Evolutionary conservation across 192 early-diverging fungal species (phyloP).

Genomic region (Glomus cerebriforme): DNA sequence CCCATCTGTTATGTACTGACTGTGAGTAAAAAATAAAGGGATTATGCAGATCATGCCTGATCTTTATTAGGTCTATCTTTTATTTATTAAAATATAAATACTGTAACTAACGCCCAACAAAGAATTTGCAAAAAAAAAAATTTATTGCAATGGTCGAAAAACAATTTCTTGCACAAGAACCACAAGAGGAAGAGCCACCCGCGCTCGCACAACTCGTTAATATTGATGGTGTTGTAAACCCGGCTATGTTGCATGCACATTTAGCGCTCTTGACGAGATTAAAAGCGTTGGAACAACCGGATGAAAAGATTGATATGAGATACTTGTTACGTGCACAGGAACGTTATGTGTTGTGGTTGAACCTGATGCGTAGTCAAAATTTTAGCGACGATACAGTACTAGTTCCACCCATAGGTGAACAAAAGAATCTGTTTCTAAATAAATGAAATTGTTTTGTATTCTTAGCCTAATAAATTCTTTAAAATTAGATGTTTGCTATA

Average conservation of each 20-base stretch:
- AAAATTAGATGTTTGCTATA: conserved; percentile 46
- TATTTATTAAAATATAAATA: no score
- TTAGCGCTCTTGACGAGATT: conserved; percentile 18
- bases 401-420: conserved; percentile 43
- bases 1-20: no score
- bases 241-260: background rate
- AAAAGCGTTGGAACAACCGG: conserved; percentile 4
- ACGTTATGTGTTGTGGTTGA: conserved; percentile 50
- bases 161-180: no score
- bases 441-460: background rate
- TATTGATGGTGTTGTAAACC: conserved; percentile 1
- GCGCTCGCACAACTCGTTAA: no score
- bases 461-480: background rate
- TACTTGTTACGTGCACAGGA: conserved; percentile 50
- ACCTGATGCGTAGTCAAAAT: conserved; percentile 35
- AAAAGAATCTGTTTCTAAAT: background rate
- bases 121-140: no score
- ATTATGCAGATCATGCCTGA: no score
- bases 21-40: no score
- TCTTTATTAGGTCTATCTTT: no score
- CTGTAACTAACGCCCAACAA: no score
- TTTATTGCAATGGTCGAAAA: no score
- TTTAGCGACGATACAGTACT: conserved; percentile 32
- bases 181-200: no score
- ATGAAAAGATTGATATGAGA: conserved; percentile 37